Evolutionary conservation across 257 asterid species (phyloP).

Genomic region (Nemophila menziesii): DNA sequence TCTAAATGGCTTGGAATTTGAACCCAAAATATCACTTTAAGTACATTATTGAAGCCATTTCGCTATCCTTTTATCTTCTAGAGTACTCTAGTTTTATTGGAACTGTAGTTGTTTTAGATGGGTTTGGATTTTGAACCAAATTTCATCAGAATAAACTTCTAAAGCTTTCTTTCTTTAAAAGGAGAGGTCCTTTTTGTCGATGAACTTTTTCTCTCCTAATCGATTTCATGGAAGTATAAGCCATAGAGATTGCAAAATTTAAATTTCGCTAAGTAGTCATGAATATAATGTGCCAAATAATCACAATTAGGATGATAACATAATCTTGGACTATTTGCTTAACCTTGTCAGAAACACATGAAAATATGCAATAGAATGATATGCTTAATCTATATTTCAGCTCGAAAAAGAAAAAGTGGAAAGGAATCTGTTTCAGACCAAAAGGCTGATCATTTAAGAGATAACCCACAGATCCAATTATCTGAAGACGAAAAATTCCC

Average conservation of each 20-base stretch:
- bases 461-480: slow-evolving; percentile 5
- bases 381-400: neutral
- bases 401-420: neutral
- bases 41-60: too few species aligned
- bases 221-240: neutral
- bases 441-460: neutral
- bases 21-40: too few species aligned
- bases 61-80: too few species aligned
- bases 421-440: neutral
- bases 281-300: neutral
- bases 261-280: neutral
- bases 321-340: too few species aligned
- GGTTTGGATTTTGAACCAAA: too few species aligned
- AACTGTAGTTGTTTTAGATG: too few species aligned
- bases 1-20: too few species aligned
- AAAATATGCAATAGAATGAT: neutral
- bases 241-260: too few species aligned
- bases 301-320: too few species aligned
- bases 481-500: slow-evolving; percentile 3
- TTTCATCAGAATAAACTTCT: too few species aligned
- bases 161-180: neutral
- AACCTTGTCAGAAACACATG: neutral
- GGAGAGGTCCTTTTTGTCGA: neutral
- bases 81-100: too few species aligned
- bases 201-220: slow-evolving; percentile 1